A percentile compares a stretch with the other conserved stretches of the same genome.
Conservation (phyloP, 176 grass and related monocot species). For the Pontederia crassipes region DNA sequence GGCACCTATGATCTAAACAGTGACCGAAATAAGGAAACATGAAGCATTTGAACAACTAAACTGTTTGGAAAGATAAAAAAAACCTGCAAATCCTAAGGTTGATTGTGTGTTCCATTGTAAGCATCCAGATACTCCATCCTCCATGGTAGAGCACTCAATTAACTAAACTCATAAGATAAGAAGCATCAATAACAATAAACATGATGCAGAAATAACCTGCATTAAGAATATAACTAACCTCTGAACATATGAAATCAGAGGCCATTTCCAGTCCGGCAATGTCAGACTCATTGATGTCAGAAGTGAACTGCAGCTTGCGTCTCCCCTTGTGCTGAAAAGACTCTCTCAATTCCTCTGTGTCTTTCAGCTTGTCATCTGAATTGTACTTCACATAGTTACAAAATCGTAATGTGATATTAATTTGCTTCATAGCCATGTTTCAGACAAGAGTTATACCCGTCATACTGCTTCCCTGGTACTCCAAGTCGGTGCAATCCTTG, state of each 20-base stretch:
- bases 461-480: slow-evolving; percentile 43
- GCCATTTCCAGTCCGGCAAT: neutral
- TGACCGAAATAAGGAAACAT: neutral
- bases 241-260: slow-evolving; percentile 1
- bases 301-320: slow-evolving; percentile 83
- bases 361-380: slow-evolving; percentile 45
- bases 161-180: slow-evolving; percentile 24
- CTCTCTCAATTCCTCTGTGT: slow-evolving; percentile 59
- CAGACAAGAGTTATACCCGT: slow-evolving; percentile 35
- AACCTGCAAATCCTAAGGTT: slow-evolving; percentile 56
- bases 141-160: slow-evolving; percentile 42
- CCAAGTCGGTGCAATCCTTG: slow-evolving; percentile 77
- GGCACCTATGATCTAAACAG: slow-evolving; percentile 43
- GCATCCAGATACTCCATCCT: slow-evolving; percentile 51
- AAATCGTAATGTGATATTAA: slow-evolving; percentile 7
- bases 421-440: neutral
- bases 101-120: slow-evolving; percentile 35
- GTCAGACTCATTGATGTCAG: slow-evolving; percentile 44
- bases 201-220: neutral
- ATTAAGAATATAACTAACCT: slow-evolving; percentile 4
- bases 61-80: neutral
- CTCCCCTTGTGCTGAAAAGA: slow-evolving; percentile 72
- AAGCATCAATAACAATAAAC: neutral
- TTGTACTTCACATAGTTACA: slow-evolving; percentile 11
- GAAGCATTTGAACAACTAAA: neutral